phyloP scores from a whole-genome alignment of 345 rosid genomes.

The Moricandia arvensis region DNA sequence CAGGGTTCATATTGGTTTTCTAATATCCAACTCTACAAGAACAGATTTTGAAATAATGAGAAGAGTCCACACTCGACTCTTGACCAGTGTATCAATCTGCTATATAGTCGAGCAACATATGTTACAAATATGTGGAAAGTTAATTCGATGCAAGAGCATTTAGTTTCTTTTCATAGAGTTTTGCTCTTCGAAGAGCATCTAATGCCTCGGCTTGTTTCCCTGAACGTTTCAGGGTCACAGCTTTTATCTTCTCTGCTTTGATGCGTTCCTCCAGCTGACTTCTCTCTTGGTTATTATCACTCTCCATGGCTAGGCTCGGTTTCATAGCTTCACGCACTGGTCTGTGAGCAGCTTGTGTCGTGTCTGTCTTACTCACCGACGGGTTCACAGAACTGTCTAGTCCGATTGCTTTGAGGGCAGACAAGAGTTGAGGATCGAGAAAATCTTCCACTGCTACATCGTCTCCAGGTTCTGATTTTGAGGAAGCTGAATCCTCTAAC shows the following conservation, averaged over 20 bases:
- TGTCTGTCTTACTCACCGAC: constrained; percentile 29
- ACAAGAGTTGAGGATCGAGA: constrained; percentile 89
- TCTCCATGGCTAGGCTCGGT: constrained; percentile 54
- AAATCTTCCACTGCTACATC: constrained; percentile 72
- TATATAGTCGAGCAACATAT: not conserved
- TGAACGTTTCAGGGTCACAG: constrained; percentile 70
- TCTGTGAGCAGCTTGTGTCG: constrained; percentile 14
- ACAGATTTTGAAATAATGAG: too few species aligned
- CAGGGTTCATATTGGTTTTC: too few species aligned
- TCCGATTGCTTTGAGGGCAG: constrained; percentile 78
- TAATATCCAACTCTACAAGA: too few species aligned
- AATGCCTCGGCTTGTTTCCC: constrained; percentile 92
- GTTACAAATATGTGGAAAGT: not conserved
- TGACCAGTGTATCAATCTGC: not conserved
- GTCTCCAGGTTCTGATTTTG: constrained; percentile 41
- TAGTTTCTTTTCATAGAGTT: constrained; percentile 69
- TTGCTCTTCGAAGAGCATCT: constrained; percentile 80
- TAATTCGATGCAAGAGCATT: constrained; percentile 41
- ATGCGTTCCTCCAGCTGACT: constrained; percentile 66
- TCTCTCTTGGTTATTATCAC: constrained; percentile 47
- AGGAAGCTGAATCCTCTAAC: constrained; percentile 57
- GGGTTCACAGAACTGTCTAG: constrained; percentile 42
- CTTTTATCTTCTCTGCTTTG: constrained; percentile 76
- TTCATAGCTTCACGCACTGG: constrained; percentile 48
- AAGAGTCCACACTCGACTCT: too few species aligned